Evolutionary conservation across 2,329 filamentous ascomycete genomes (phyloP), one percentile per base, ranked within the genome.

Genomic region (Beauveria varroae): DNA sequence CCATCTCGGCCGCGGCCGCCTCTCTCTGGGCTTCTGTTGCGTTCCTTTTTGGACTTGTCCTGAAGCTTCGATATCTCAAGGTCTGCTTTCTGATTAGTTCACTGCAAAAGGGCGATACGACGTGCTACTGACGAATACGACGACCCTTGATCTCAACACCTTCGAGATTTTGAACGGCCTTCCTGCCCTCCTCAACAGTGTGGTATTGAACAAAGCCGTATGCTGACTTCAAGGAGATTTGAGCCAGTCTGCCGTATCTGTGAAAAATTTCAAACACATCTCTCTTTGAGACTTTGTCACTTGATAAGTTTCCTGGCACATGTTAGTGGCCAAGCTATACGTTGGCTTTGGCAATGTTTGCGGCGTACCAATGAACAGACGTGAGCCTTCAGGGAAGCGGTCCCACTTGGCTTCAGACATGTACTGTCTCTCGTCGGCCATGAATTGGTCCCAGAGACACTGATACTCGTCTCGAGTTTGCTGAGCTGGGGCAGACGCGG

Each of bases 191-290:
- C 2, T 83, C 80, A 4, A 86, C 78, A 34, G 91, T 87, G 66
- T 96, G 82, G 66, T 96, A 99, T 72, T 98, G 95, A 41, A 98
- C 92, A 71, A 98, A 99, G 1, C 95, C 95, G 74, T 96, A 98
- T 1, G 93, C 93, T 66, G 95, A 92, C 74, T 98, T 98, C 68
- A 98, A 91, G 1, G 92, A 96, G 63, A 98, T 95, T 72, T 99
- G 95, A 2, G 93, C 93, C 52, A 99, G 79, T 64, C 87, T 88
- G 59, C 95, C 95, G 71, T 91, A 93, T 62, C 82, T 83, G 70
- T 92, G 86, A 71, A 99, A 98, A 20, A 93, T 82, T 70, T 96
- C 89, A 75, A 96, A 98, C 9, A 98, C 86, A 74, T 98, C 93
- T 66, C 89, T 86, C 75, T 98, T 98, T 7, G 91, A 95, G 16